Base-by-base conservation (phyloP, 75 land plant genomes). In the Pinus albicaulis region DNA sequence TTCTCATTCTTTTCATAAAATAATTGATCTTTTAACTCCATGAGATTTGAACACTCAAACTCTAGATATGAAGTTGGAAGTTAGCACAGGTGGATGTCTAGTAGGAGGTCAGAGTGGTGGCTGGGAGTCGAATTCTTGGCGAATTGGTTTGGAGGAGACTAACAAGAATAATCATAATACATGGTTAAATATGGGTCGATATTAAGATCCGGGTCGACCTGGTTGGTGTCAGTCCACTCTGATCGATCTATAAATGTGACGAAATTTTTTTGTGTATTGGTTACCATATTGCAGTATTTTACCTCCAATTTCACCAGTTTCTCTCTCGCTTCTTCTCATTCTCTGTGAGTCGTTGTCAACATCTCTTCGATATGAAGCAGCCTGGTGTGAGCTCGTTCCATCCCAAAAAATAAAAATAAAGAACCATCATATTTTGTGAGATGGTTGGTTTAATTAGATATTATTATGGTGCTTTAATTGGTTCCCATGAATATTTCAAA, bases 311-410 rank as follows among this genome's bases (percentile, higher is more conserved):
- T 80, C 28, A 80, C 84, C 41, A 83, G 79, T 41, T 92, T 86
- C 4, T 82, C 78, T 73, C 79, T 78, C 1, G 89, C 88, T 74
- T 89, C 92, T 57, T 95, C 98, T 73, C 95, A 75, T 59, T 94
- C 92, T 15, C 81, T 73, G 31, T 24, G 34, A 0, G 84, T 80
- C 14, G n/a, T 22, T 48, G 77, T 73, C 23, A 93, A 71, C 16
- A 87, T 84, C 23, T 81, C 80, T 74, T 84, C 71, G 56, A 84
- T 58, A 36, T 74, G 76, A 4, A 3, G 1, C 41, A 34, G 1
- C 36, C 36, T 34, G 36, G 36, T 34, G n/a, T n/a, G n/a, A n/a
- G n/a, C n/a, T n/a, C n/a, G n/a, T n/a, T n/a, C n/a, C n/a, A n/a
- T n/a, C n/a, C n/a, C n/a, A n/a, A n/a, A n/a, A n/a, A n/a, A n/a